Percentiles rank a stretch among this genome's conserved stretches.
Conservation (phyloP, 2,329 filamentous ascomycete species). For the Plectosphaerella sp. region DNA sequence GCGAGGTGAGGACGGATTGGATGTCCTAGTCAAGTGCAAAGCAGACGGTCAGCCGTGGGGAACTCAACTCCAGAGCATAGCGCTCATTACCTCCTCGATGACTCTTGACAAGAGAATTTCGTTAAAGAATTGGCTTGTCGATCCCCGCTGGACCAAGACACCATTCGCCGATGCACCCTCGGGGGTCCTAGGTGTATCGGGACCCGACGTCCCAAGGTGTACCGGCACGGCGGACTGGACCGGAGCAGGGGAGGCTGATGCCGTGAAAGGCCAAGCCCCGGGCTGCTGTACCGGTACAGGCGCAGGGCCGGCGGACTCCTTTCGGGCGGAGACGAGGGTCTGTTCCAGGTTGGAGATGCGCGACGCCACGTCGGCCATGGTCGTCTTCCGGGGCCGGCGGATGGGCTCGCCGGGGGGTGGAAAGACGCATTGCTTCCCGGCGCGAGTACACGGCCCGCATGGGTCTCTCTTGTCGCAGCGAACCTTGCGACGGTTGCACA, state of each 20-base stretch:
- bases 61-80: background rate
- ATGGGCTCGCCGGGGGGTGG: slow-evolving; percentile 17
- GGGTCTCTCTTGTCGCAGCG: slow-evolving; percentile 24
- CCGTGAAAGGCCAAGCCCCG: no score
- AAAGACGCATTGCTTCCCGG: slow-evolving; percentile 22
- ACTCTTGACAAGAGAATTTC: slow-evolving; percentile 28
- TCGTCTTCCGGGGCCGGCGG: slow-evolving; percentile 18
- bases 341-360: slow-evolving; percentile 28
- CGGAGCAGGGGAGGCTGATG: no score
- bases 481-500: slow-evolving; percentile 24
- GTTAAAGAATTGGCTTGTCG: slow-evolving; percentile 29
- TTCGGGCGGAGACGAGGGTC: slow-evolving; percentile 13
- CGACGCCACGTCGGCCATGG: slow-evolving; percentile 26
- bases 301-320: background rate
- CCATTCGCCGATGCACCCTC: slow-evolving; percentile 10
- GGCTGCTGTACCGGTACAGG: no score
- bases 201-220: background rate
- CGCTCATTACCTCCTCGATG: slow-evolving; percentile 22
- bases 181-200: background rate
- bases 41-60: slow-evolving; percentile 1
- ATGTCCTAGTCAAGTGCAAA: slow-evolving; percentile 12
- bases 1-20: slow-evolving; percentile 13
- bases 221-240: no score
- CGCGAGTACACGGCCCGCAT: slow-evolving; percentile 18
- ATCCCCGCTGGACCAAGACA: slow-evolving; percentile 25